A percentile compares a stretch with the other conserved stretches of the same genome.
Conservation (phyloP, 139 green algal genomes). For the Micractinium conductrix region DNA sequence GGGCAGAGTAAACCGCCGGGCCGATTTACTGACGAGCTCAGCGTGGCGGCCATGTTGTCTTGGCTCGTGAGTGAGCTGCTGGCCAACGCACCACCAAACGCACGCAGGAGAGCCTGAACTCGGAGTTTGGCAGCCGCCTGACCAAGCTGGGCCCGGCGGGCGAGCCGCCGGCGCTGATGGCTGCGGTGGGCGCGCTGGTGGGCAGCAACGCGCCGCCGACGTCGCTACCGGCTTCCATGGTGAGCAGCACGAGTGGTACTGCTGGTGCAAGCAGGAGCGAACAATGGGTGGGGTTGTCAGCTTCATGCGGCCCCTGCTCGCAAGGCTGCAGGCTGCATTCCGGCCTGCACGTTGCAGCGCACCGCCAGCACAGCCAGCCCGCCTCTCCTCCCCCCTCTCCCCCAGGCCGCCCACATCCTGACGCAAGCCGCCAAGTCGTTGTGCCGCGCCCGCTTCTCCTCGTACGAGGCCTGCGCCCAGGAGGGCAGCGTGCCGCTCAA, state of each 20-base stretch:
- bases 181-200: constrained; percentile 11
- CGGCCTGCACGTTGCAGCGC: too few relatives aligned
- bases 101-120: constrained; percentile 26
- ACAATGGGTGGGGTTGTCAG: too few relatives aligned
- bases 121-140: constrained; percentile 44
- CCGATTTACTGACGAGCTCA: too few relatives aligned
- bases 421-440: constrained; percentile 42
- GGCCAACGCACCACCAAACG: too few relatives aligned
- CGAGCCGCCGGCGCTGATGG: background rate
- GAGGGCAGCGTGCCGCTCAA: constrained; percentile 29
- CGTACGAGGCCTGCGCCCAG: constrained; percentile 11
- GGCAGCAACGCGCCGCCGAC: background rate
- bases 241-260: too few relatives aligned
- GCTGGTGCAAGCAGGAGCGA: too few relatives aligned
- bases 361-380: background rate
- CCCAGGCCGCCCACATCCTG: constrained; percentile 47
- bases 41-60: too few relatives aligned
- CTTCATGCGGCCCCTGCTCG: too few relatives aligned
- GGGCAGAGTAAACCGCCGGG: too few relatives aligned
- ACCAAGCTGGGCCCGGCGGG: constrained; percentile 29
- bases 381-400: background rate
- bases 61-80: too few relatives aligned
- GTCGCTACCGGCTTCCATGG: constrained; percentile 5
- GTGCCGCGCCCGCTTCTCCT: constrained; percentile 30
- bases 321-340: background rate